Conservation (phyloP, 192 early-diverging fungal genomes). For the Coemansia sp. region DNA sequence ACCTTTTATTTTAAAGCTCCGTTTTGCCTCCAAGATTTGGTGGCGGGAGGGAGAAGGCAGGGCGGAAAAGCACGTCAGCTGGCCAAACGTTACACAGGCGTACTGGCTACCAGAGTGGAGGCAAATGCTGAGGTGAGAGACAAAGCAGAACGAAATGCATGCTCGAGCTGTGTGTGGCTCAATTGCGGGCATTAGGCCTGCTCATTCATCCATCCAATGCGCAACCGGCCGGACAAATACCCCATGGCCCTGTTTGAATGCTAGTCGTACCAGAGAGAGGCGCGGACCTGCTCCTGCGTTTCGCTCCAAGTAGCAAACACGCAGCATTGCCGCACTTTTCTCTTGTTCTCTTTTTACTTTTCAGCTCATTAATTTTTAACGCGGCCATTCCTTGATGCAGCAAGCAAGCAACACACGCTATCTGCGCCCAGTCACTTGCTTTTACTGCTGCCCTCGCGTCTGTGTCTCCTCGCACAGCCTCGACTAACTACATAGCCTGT, state of each 20-base stretch:
- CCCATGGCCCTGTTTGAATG: not conserved
- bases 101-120: no score
- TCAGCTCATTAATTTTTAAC: not conserved
- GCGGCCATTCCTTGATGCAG: not conserved
- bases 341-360: not conserved
- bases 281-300: no score
- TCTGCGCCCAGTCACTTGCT: not conserved
- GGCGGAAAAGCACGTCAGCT: not conserved
- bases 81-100: not conserved
- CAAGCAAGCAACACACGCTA: not conserved
- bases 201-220: constrained; percentile 1
- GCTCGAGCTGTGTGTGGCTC: constrained; percentile 5
- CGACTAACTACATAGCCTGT: not conserved
- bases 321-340: not conserved
- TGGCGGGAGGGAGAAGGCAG: not conserved
- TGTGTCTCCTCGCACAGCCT: not conserved
- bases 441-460: not conserved
- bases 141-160: not conserved
- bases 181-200: not conserved
- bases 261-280: not conserved
- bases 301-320: not conserved
- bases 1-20: not conserved
- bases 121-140: no score
- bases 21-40: not conserved
- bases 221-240: not conserved